These are phyloP conservation scores for Nicotiana benthamiana DNA, from an alignment of 257 asterid species.

Conservation along the genomic window DNA sequence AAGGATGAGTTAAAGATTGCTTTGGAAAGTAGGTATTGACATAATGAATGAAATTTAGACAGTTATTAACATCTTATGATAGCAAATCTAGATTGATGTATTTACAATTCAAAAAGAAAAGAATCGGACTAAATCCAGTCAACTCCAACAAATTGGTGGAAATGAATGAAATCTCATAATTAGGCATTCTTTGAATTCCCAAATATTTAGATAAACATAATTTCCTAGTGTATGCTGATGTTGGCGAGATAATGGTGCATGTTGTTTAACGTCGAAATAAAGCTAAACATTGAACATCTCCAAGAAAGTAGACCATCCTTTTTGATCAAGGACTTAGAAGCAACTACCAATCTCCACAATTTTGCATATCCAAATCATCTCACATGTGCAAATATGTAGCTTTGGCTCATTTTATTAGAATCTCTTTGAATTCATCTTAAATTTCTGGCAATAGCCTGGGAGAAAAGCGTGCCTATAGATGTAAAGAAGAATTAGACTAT, in stretches of 20 bases:
- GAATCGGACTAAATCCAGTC: not conserved
- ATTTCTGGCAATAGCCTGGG: not conserved
- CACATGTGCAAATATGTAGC: not conserved
- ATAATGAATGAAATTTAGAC: not conserved
- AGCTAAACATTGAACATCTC: not conserved
- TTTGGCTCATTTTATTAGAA: no score
- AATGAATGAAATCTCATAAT: not conserved
- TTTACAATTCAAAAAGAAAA: not conserved
- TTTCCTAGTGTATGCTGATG: not conserved
- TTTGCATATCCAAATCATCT: not conserved
- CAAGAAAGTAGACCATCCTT: not conserved
- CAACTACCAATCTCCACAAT: no score
- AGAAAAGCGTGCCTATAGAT: not conserved
- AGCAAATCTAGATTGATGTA: not conserved
- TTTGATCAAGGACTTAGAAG: no score
- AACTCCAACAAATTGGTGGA: not conserved
- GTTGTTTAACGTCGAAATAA: not conserved
- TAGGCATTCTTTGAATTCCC: not conserved
- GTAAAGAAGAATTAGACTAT: not conserved
- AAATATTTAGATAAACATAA: not conserved
- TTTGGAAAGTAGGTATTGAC: not conserved
- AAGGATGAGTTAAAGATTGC: not conserved
- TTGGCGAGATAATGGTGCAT: not conserved
- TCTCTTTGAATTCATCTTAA: not conserved
- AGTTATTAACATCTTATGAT: not conserved